Percentiles rank a stretch among this genome's conserved stretches.
Evolutionary conservation across 2,329 filamentous ascomycete species (phyloP).

Genomic region (Monosporascus sp.): DNA sequence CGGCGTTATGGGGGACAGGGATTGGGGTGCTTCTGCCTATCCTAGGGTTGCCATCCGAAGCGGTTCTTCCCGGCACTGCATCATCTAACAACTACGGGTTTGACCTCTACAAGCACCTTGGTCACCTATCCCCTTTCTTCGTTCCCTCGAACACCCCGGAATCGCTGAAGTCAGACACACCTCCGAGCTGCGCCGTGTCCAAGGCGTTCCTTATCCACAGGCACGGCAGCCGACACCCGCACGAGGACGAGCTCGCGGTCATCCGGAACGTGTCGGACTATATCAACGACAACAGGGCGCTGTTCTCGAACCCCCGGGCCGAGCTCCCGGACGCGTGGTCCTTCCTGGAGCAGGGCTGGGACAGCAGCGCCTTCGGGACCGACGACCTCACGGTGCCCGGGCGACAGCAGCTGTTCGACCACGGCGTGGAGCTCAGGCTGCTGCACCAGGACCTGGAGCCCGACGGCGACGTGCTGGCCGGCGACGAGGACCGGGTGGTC

Average conservation of each 20-base stretch:
- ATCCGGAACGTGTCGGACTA: constrained; percentile 14
- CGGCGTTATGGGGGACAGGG: no score
- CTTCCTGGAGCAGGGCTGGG: constrained; percentile 13
- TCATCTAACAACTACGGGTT: background rate
- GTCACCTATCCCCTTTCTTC: constrained; percentile 17
- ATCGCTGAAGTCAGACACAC: constrained; percentile 9
- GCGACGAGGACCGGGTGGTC: constrained; percentile 16
- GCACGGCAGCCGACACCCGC: constrained; percentile 16
- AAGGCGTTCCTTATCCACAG: constrained; percentile 18
- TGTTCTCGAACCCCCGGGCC: constrained; percentile 11
- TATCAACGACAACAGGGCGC: constrained; percentile 12
- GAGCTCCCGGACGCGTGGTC: constrained; percentile 9
- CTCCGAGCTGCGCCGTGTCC: constrained; percentile 14
- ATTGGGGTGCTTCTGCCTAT: no score
- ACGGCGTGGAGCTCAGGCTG: constrained; percentile 13
- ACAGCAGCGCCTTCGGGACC: constrained; percentile 10
- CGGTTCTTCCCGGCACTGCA: no score
- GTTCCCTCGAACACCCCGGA: constrained; percentile 14
- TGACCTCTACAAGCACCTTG: constrained; percentile 14
- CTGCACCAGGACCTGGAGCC: constrained; percentile 12
- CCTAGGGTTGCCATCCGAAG: no score
- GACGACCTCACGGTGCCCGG: constrained; percentile 14
- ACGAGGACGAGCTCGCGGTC: constrained; percentile 11
- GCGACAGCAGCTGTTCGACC: constrained; percentile 17
- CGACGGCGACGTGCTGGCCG: constrained; percentile 9